Evolutionary conservation across 768 basidiomycete genomes (phyloP).

Genomic region (Hydnum rufescens): DNA sequence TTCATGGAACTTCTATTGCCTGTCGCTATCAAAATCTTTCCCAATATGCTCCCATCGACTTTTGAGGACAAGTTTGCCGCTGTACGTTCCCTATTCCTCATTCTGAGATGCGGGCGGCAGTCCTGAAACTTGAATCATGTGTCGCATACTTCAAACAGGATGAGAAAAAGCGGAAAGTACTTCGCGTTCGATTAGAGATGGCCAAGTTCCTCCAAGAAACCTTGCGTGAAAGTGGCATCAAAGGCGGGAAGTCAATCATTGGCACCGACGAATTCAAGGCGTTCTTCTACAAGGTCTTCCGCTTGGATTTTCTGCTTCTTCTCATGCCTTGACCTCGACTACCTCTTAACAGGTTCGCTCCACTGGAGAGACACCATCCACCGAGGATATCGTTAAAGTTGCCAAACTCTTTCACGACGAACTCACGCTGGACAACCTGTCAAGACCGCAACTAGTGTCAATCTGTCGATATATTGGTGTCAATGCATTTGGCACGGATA

Average conservation of each 20-base stretch:
- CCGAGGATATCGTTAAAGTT: constrained; percentile 76
- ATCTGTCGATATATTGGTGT: constrained; percentile 97
- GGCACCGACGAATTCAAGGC: constrained; percentile 94
- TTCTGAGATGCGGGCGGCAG: not conserved
- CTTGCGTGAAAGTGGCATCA: constrained; percentile 79
- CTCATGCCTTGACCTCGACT: too few species aligned
- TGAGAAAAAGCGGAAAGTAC: constrained; percentile 90
- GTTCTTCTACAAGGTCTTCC: constrained; percentile 82
- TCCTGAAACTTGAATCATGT: not conserved
- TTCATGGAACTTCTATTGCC: constrained; percentile 98
- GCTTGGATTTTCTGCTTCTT: too few species aligned
- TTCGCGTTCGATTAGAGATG: constrained; percentile 91
- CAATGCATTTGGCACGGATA: constrained; percentile 97
- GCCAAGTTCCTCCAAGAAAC: constrained; percentile 99
- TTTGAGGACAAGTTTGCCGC: constrained; percentile 96
- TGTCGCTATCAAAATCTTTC: constrained; percentile 90
- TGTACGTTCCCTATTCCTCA: too few species aligned
- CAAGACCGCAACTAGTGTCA: constrained; percentile 91
- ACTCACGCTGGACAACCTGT: constrained; percentile 91
- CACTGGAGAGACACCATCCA: constrained; percentile 84
- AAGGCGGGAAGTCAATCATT: constrained; percentile 72
- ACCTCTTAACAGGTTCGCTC: constrained; percentile 46
- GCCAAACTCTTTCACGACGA: constrained; percentile 97
- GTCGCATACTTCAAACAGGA: too few species aligned
- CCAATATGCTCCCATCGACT: constrained; percentile 95